Evolutionary conservation across 1,284 basidiomycete species (phyloP).

Genomic region (Athelia sp.): DNA sequence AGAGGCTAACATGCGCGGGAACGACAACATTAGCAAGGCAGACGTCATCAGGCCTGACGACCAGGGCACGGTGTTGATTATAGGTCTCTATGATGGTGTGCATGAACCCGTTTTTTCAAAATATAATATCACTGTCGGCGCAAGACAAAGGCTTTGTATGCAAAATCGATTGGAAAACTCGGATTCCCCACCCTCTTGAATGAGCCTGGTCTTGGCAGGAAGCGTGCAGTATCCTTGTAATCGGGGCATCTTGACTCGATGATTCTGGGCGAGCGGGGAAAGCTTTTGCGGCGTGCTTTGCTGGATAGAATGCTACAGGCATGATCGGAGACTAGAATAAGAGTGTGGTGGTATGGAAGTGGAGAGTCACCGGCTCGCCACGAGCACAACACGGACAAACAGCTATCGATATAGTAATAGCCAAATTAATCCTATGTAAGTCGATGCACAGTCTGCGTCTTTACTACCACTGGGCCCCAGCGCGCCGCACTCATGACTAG

Average conservation of each 20-base stretch:
- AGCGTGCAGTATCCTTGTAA: not conserved
- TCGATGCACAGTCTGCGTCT: too few relatives aligned
- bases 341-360: too few relatives aligned
- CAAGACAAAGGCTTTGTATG: not conserved
- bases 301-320: slow-evolving; percentile 6
- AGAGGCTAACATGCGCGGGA: slow-evolving; percentile 36
- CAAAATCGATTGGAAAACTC: slow-evolving; percentile 12
- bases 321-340: too few relatives aligned
- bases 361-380: too few relatives aligned
- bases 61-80: slow-evolving; percentile 30
- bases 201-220: slow-evolving; percentile 3
- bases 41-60: slow-evolving; percentile 36
- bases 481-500: too few relatives aligned
- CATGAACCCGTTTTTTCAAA: slow-evolving; percentile 30
- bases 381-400: too few relatives aligned
- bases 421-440: too few relatives aligned
- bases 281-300: not conserved
- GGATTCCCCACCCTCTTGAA: too few relatives aligned
- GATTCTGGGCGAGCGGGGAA: not conserved
- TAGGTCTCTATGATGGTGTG: slow-evolving; percentile 32
- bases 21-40: slow-evolving; percentile 46
- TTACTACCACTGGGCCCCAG: too few relatives aligned
- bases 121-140: slow-evolving; percentile 16
- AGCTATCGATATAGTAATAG: too few relatives aligned
- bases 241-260: too few relatives aligned